A percentile compares a stretch with the other conserved stretches of the same genome.
Evolutionary conservation across 1,284 basidiomycete genomes (phyloP).

Genomic region (Papiliotrema fonsecae): DNA sequence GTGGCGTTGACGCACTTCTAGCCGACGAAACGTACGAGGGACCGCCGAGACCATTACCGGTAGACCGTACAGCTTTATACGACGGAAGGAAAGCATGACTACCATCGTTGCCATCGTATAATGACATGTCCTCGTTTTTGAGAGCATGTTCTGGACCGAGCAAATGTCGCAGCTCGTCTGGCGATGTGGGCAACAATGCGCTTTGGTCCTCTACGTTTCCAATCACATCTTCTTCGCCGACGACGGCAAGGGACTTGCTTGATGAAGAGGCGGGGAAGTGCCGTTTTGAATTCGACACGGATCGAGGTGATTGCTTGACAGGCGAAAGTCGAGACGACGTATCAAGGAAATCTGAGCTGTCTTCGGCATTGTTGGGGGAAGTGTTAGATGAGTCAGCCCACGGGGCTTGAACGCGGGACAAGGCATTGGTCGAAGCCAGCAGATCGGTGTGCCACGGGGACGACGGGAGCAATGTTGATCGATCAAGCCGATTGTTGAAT

Average conservation of each 20-base stretch:
- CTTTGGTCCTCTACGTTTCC: not conserved
- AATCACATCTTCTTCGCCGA: slow-evolving; percentile 14
- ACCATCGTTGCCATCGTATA: not conserved
- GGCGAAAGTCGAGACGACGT: not conserved
- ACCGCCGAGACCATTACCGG: not conserved
- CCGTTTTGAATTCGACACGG: slow-evolving; percentile 8
- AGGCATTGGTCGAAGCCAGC: slow-evolving; percentile 12
- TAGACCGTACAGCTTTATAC: not conserved
- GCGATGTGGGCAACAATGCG: slow-evolving; percentile 7
- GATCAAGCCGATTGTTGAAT: not conserved
- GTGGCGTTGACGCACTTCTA: not conserved
- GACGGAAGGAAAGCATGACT: not conserved
- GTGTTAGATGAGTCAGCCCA: slow-evolving; percentile 1
- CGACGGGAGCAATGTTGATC: not conserved
- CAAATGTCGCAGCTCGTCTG: slow-evolving; percentile 2
- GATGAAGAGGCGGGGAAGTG: slow-evolving; percentile 29
- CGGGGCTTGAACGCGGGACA: slow-evolving; percentile 10
- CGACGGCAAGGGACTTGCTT: slow-evolving; percentile 17
- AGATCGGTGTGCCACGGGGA: not conserved
- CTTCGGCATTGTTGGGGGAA: not conserved
- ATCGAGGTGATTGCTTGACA: not conserved
- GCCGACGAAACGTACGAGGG: not conserved
- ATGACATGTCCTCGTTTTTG: slow-evolving; percentile 2
- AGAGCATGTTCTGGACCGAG: not conserved
- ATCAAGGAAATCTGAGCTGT: slow-evolving; percentile 4